Base-by-base conservation (phyloP, 306 rosid genomes). In the Pueraria montana region DNA sequence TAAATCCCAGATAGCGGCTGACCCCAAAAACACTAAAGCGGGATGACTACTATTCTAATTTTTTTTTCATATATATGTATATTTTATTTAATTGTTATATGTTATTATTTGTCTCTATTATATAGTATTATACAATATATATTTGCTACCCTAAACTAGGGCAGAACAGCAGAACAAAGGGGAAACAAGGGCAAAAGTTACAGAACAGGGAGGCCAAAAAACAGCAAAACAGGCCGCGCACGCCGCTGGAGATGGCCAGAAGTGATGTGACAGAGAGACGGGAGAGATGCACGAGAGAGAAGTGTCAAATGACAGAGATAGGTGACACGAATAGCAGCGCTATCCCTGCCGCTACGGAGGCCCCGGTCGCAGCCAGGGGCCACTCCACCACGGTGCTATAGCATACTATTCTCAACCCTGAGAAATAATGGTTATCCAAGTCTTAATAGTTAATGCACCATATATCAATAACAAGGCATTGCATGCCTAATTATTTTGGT, bases 381-480 rank as follows among this genome's bases (percentile, higher is more conserved):
- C 24, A 53, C 11, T 53, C 59, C 59, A 53, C 24, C 59, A n/a
- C 11, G 21, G 59, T 21, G 9, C 10, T 4, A n/a, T 53, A 53
- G 24, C 24, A 53, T 24, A 3, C 53, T 8, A 55, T 55, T 55
- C 62, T 55, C 62, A 55, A 20, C 27, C 62, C 26, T 7, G 27
- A 55, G 27, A 55, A 55, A 68, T 34, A 11, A 36, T 6, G 10
- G 43, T 38, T 74, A 24, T 27, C 74, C 61, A 24, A 45, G 46
- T 40, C 77, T 27, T 63, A 30, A 72, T n/a, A 8, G 42, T 17
- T 5, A 66, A 65, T 27, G 24, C 13, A 6, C 36, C 43, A 52
- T 40, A 75, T 21, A 67, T 46, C 73, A 75, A 75, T 46, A 59
- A 66, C 27, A 74, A 45, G 78, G 21, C 52, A 45, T 42, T 36